Conservation (phyloP, 2,329 filamentous ascomycete genomes). For the Ophiostoma australiae region DNA sequence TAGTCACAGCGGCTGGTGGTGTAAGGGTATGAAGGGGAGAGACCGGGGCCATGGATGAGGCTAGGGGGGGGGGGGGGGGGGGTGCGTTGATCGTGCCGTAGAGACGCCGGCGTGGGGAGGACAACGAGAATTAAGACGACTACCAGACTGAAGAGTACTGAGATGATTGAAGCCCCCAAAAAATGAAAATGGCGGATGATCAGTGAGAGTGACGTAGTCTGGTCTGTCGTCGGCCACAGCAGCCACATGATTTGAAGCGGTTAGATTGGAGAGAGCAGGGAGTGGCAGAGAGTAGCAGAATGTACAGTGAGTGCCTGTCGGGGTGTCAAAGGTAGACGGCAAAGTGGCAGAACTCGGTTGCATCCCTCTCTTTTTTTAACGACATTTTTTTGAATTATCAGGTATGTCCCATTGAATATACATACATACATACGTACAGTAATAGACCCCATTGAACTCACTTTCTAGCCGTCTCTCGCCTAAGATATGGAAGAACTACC, state of each 20-base stretch:
- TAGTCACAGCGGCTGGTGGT: not conserved
- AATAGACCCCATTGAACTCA: too few relatives aligned
- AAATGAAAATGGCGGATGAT: not conserved
- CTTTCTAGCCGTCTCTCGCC: not conserved
- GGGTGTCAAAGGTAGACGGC: not conserved
- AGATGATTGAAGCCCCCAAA: not conserved
- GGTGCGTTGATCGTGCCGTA: not conserved
- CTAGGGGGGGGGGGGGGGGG: not conserved
- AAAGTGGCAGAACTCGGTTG: not conserved
- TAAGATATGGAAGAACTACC: not conserved
- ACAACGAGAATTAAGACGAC: not conserved
- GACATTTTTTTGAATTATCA: too few relatives aligned
- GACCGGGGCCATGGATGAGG: not conserved
- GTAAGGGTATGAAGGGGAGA: not conserved
- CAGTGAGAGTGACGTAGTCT: not conserved
- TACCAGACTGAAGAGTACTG: not conserved
- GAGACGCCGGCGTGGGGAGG: conserved; percentile 1
- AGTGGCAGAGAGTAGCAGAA: too few relatives aligned
- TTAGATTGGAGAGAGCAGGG: not conserved
- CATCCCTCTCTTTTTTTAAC: too few relatives aligned
- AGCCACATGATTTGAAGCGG: not conserved
- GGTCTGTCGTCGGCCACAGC: not conserved
- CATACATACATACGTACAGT: too few relatives aligned
- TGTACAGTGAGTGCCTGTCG: not conserved
- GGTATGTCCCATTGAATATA: too few relatives aligned